Base-by-base conservation (phyloP, 495 filamentous ascomycete genomes). In the Aspergillus sclerotiicarbonarius region DNA sequence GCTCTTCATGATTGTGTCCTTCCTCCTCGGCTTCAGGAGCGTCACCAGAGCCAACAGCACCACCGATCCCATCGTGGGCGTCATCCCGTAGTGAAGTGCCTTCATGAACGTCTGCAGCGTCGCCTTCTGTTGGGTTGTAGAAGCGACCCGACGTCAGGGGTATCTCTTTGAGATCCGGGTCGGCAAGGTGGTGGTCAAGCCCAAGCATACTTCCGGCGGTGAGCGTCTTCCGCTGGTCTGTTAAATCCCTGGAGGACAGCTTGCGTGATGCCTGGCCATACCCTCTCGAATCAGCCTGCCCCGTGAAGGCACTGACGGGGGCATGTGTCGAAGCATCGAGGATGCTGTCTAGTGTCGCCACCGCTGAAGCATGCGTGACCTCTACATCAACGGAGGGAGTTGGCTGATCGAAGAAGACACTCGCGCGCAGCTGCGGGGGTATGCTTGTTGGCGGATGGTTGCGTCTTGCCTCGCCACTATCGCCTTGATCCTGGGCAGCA, bases 231-330 rank as follows among this genome's bases (percentile, higher is more conserved):
- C 58, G 64, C 45, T 67, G 60, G 43, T 54, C 63, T 8, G 64
- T 33, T 25, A 56, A 16, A 25, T 64, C 56, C 39, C 66, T 71
- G 13, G 60, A 63, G 13, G 60, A 63, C 5, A 63, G 56, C 3
- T 63, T 60, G 51, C 67, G 16, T 6, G 44, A 74, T 5, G 71
- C 62, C 49, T 70, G 67, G 1, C 81, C 81, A 62, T 90, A 89
- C 0, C 90, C 82, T 62, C 92, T 93, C 30, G 87, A 89, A 58
- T 89, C 90, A 9, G 89, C 87, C 70, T 98, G 94, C 66, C 98
- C 92, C 0, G 91, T 96, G 64, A 97, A 98, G 50, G 94, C 94
- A 44, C 81, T 90, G 44, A 96, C 90, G n/a, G 94, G 94, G 2
- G 95, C 94, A 57, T 81, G 81, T 3, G 91, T 90, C 5, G 94